A percentile compares a stretch with the other conserved stretches of the same genome.
These are phyloP conservation scores for Didymella lethalis DNA, from an alignment of 2,329 filamentous ascomycete genomes.

Conservation along the genomic window DNA sequence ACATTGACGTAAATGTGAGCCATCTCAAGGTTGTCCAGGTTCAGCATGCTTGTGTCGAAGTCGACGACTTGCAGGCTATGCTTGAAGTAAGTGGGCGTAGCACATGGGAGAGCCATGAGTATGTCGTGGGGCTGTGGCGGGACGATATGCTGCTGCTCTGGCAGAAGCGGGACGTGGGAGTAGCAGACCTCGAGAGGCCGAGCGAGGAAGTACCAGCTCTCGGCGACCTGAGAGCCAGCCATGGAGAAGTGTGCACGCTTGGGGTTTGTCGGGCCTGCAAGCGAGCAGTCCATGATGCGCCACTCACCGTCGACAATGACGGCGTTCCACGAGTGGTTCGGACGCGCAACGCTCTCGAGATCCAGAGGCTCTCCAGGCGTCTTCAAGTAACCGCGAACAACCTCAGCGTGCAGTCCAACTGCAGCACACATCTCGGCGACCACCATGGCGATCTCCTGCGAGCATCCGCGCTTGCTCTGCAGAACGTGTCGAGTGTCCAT, in stretches of 20 bases:
- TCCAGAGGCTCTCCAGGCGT: conserved; percentile 79
- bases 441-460: conserved; percentile 87
- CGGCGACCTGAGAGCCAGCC: conserved; percentile 72
- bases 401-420: conserved; percentile 85
- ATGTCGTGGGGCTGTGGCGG: conserved; percentile 87
- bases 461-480: conserved; percentile 81
- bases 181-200: conserved; percentile 90
- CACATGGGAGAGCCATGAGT: conserved; percentile 83
- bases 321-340: conserved; percentile 98
- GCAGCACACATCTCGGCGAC: conserved; percentile 94
- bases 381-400: conserved; percentile 91
- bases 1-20: conserved; percentile 88
- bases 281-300: conserved; percentile 93
- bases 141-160: conserved; percentile 90
- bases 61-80: conserved; percentile 80
- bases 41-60: conserved; percentile 86
- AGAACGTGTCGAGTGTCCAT: conserved; percentile 85
- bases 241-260: conserved; percentile 79
- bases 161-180: conserved; percentile 89
- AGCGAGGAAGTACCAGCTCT: conserved; percentile 93
- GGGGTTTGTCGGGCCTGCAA: conserved; percentile 91
- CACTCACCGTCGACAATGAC: conserved; percentile 93
- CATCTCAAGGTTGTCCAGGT: conserved; percentile 92
- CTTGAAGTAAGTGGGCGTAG: conserved; percentile 87
- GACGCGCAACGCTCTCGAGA: conserved; percentile 78